phyloP scores from a whole-genome alignment of 345 rosid genomes.

The Kandelia obovata region DNA sequence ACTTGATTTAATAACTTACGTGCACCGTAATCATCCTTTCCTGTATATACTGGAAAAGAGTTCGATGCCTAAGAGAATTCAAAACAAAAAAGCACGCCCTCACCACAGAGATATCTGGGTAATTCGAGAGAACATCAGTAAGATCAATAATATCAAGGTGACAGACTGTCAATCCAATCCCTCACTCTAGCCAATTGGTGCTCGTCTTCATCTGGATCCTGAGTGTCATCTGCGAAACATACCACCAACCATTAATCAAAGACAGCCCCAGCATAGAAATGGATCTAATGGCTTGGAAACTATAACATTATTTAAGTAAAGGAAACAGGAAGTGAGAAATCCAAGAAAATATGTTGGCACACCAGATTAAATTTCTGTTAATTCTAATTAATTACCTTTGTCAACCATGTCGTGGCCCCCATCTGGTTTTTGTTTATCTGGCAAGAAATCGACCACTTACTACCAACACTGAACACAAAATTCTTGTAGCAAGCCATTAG shows the following conservation, averaged over 20 bases:
- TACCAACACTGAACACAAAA: not conserved
- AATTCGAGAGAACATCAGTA: conserved; percentile 72
- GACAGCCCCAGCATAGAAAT: not conserved
- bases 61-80: too few relatives aligned
- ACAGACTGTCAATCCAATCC: conserved; percentile 57
- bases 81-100: conserved; percentile 5
- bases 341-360: not conserved
- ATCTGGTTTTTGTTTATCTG: conserved; percentile 57
- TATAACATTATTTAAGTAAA: too few relatives aligned
- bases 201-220: conserved; percentile 80
- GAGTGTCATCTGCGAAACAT: conserved; percentile 57
- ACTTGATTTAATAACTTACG: not conserved
- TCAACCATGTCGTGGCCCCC: conserved; percentile 50
- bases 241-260: conserved; percentile 1
- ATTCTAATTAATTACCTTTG: conserved; percentile 48
- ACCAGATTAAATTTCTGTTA: not conserved
- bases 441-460: conserved; percentile 22
- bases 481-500: not conserved
- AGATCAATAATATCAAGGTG: conserved; percentile 56
- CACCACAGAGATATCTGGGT: conserved; percentile 82
- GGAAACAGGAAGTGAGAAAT: conserved; percentile 4
- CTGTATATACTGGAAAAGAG: too few relatives aligned
- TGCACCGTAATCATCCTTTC: too few relatives aligned
- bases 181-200: conserved; percentile 72
- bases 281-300: too few relatives aligned